Conservation (phyloP, 2,329 filamentous ascomycete genomes). For the Scleromitrula shiraiana region DNA sequence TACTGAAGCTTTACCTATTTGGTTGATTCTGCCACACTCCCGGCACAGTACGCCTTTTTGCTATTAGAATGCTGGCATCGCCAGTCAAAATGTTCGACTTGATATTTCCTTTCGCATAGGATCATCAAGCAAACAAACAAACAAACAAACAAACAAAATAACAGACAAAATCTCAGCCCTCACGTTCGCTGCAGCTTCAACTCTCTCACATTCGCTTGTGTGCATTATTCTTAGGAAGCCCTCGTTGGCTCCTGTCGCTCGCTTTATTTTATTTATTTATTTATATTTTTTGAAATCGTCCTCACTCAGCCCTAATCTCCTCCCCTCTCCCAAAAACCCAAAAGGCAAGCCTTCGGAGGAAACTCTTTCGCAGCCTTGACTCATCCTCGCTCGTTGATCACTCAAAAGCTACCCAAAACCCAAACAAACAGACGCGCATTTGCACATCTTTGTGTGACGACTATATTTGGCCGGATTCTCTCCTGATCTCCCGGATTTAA, state of each 20-base stretch:
- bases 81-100: slow-evolving; percentile 15
- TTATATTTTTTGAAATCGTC: too few relatives aligned
- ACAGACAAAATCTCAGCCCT: slow-evolving; percentile 9
- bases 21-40: slow-evolving; percentile 10
- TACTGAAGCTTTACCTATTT: slow-evolving; percentile 10
- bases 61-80: slow-evolving; percentile 26
- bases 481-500: background rate
- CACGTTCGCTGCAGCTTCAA: slow-evolving; percentile 13
- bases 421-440: background rate
- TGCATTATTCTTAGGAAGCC: slow-evolving; percentile 48
- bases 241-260: slow-evolving; percentile 70
- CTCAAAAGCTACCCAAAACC: slow-evolving; percentile 3
- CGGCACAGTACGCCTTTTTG: slow-evolving; percentile 12
- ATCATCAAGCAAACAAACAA: slow-evolving; percentile 3
- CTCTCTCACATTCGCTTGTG: slow-evolving; percentile 27
- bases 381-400: slow-evolving; percentile 14
- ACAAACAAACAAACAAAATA: background rate
- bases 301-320: slow-evolving; percentile 23
- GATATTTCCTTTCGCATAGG: slow-evolving; percentile 12
- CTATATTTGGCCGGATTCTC: slow-evolving; percentile 9
- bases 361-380: slow-evolving; percentile 17
- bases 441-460: slow-evolving; percentile 6
- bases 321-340: slow-evolving; percentile 8
- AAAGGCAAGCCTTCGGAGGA: slow-evolving; percentile 26
- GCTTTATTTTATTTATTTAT: slow-evolving; percentile 43